Evolutionary conservation across 192 early-diverging fungal genomes (phyloP), one percentile per base, ranked within the genome.

Genomic region (Thamnidium elegans): DNA sequence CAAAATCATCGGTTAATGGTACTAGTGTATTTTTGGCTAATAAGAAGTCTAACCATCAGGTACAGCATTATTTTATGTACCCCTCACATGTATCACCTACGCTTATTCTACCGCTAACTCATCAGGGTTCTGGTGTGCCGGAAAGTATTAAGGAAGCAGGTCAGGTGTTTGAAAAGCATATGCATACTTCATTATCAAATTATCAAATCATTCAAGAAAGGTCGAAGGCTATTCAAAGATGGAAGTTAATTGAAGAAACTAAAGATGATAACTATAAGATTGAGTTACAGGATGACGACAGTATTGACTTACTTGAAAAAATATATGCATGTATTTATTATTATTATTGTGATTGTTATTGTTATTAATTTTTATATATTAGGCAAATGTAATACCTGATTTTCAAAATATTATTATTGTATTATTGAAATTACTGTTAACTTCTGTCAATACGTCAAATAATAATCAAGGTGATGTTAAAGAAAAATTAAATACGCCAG

Each of bases 331-430:
- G 26, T 26, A 26, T 26, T 26, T 26, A 2, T 26, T 1, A 3
- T 26, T 26, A 26, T 26, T 26, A 26, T 26, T 26, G 26, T n/a
- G n/a, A n/a, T 26, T 26, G 26, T 26, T n/a, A n/a, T 26, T 26
- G 26, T 26, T 26, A 26, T 26, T 26, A 26, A 26, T 26, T 26
- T 26, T 26, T 26, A 26, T 26, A 26, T 26, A 39, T 9, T 10
- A 39, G 36, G 36, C 36, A 39, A 48, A 70, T 23, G 80, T 86
- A 50, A 65, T 81, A 19, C 79, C 84, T 7, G 68, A 81, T 9
- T 61, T 86, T 34, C 79, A 82, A 56, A 79, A 78, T 19, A 79
- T 86, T 30, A 72, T 81, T 15, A 75, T 86, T 13, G 80, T 82
- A 0, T 59, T 83, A 3, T 60, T 86, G 0, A 86, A 86, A 65